These are phyloP conservation scores for Leptographium lundbergii DNA, from an alignment of 2,329 filamentous ascomycete genomes.

Conservation along the genomic window DNA sequence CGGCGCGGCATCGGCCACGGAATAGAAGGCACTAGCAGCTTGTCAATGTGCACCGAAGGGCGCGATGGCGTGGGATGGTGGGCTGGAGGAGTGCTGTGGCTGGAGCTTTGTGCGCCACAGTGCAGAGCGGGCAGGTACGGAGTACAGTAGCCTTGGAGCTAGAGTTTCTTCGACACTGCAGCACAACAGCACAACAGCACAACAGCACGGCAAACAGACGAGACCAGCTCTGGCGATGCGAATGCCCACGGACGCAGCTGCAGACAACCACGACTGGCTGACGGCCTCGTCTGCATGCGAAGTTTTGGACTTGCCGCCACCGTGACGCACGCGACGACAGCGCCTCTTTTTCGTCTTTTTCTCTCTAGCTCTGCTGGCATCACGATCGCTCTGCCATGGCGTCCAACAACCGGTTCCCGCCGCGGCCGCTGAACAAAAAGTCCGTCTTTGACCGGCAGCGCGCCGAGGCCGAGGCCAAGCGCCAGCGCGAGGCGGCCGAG, in stretches of 20 bases:
- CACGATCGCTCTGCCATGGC: background rate
- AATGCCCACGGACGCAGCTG: background rate
- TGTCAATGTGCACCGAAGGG: background rate
- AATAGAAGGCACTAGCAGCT: background rate
- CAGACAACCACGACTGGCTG: background rate
- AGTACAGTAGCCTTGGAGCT: too few relatives aligned
- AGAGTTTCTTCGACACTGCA: background rate
- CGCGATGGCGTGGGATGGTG: background rate
- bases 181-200: background rate
- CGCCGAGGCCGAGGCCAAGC: slow-evolving; percentile 81
- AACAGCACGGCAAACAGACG: too few relatives aligned
- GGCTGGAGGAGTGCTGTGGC: too few relatives aligned
- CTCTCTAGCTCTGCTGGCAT: background rate
- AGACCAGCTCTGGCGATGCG: background rate
- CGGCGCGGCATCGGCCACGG: background rate
- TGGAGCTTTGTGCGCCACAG: too few relatives aligned
- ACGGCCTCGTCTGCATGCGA: background rate
- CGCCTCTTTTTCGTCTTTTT: background rate
- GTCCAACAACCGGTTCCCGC: slow-evolving; percentile 24
- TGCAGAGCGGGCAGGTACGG: too few relatives aligned
- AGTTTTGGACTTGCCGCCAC: background rate
- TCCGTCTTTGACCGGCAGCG: slow-evolving; percentile 82
- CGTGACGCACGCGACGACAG: background rate
- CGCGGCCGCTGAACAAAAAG: slow-evolving; percentile 42
- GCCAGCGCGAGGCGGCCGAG: slow-evolving; percentile 70